A percentile compares a stretch with the other conserved stretches of the same genome.
phyloP scores from a whole-genome alignment of 345 rosid species.

The Populus nigra region DNA sequence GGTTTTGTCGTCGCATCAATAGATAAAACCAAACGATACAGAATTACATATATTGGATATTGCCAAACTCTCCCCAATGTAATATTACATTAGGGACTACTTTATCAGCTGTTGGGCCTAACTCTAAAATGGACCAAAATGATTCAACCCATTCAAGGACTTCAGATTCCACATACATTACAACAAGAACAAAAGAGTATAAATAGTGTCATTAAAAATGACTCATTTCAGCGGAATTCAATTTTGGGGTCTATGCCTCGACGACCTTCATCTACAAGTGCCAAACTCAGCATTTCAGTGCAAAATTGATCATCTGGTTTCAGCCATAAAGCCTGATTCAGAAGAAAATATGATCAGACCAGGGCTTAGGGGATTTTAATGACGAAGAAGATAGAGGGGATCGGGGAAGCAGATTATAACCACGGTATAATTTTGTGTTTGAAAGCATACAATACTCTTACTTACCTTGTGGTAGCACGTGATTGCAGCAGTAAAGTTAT shows the following conservation, averaged over 20 bases:
- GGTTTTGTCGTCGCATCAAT: no score
- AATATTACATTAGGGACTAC: no score
- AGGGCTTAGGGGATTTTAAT: background rate
- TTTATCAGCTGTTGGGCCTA: no score
- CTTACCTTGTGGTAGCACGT: constrained; percentile 81
- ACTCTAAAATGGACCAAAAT: background rate
- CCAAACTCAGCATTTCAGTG: constrained; percentile 77
- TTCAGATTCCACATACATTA: constrained; percentile 5
- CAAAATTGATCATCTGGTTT: constrained; percentile 84
- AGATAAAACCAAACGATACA: no score
- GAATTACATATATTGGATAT: no score
- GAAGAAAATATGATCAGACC: background rate
- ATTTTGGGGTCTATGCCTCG: constrained; percentile 53
- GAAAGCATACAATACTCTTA: background rate
- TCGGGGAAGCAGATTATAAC: background rate
- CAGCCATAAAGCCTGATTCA: constrained; percentile 70
- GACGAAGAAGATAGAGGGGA: background rate
- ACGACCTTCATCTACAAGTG: constrained; percentile 69
- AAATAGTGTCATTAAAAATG: background rate
- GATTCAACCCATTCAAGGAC: background rate
- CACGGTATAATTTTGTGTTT: background rate
- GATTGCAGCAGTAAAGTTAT: constrained; percentile 74
- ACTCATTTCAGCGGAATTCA: constrained; percentile 37
- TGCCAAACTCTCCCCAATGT: no score
- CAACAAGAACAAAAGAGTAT: background rate